Evolutionary conservation across 305 asterid genomes (phyloP), one percentile per base, ranked within the genome.

Genomic region (Solanum chacoense): DNA sequence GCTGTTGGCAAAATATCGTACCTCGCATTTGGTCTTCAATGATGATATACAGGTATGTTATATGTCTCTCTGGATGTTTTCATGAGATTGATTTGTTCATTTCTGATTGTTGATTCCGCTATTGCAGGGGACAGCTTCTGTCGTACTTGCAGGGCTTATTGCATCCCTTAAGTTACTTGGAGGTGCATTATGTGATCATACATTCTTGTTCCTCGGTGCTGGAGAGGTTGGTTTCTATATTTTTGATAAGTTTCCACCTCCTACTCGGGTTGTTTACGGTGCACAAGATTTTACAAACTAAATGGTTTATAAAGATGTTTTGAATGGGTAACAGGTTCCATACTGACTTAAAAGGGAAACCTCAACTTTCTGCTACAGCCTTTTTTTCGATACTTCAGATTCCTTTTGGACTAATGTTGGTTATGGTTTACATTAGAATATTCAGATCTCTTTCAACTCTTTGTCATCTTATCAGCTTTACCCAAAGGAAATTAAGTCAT

Each of bases 191-290:
- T 93, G 89, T 74, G 98, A 95, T 91, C 99, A 95, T 91, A 96
- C 94, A 29, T 96, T 95, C 93, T 92, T 96, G 97, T 96, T 96
- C 89, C 97, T 96, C 71, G 99, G 99, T 87, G 99, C 99, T 83
- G 99, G 99, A 92, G 98, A 96, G 92, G 98, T 96, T 92, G 87
- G 91, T 72, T 63, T 69, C 74, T 36, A 50, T 78, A 16, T 50
- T 31, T 69, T 63, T 18, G 14, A 81, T 28, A 45, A 81, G 1
- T 45, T 79, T 18, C 11, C 7, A 36, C 12, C 86, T 81, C 35
- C 71, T 0, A 28, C 72, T 81, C 0, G 38, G 38, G 38, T 9
- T 29, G 29, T 81, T 29, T 81, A 5, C 6, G 9, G 38, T 45
- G 36, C 35, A 81, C 38, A 28, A 1, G 28, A 42, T 45, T 40